Conservation (phyloP, 2,329 filamentous ascomycete genomes). For the Neocatenulostroma microsporum region DNA sequence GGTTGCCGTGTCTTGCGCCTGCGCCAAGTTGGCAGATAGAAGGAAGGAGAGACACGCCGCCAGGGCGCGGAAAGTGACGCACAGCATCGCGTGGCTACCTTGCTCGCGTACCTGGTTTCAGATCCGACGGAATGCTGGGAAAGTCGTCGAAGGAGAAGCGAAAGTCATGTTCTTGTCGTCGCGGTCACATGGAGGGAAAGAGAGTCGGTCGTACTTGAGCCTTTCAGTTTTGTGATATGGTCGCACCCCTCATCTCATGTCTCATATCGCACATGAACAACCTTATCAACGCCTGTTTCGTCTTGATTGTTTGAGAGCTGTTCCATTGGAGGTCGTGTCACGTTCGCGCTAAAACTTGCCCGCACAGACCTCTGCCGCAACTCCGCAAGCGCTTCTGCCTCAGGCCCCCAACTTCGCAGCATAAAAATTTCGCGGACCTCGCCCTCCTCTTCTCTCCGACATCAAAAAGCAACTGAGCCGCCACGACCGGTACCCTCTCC, state of each 20-base stretch:
- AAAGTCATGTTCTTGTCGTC: not conserved
- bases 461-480: slow-evolving; percentile 58
- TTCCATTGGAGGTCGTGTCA: too few species aligned
- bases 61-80: slow-evolving; percentile 12
- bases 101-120: too few species aligned
- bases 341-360: too few species aligned
- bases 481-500: slow-evolving; percentile 59
- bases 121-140: not conserved
- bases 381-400: too few species aligned
- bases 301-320: slow-evolving; percentile 1
- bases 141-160: slow-evolving; percentile 1
- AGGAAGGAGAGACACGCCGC: slow-evolving; percentile 11
- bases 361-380: too few species aligned
- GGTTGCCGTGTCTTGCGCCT: slow-evolving; percentile 5
- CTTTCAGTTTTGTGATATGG: not conserved
- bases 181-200: too few species aligned
- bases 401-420: too few species aligned
- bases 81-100: slow-evolving; percentile 9
- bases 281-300: not conserved
- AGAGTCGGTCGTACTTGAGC: slow-evolving; percentile 2
- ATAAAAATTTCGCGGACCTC: too few species aligned
- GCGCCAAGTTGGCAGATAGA: slow-evolving; percentile 1
- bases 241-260: slow-evolving; percentile 1
- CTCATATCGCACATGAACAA: slow-evolving; percentile 4
- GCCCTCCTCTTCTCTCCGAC: slow-evolving; percentile 31